These are phyloP conservation scores for Opeltia flavorubescens DNA, from an alignment of 495 filamentous ascomycete species.

Conservation along the genomic window DNA sequence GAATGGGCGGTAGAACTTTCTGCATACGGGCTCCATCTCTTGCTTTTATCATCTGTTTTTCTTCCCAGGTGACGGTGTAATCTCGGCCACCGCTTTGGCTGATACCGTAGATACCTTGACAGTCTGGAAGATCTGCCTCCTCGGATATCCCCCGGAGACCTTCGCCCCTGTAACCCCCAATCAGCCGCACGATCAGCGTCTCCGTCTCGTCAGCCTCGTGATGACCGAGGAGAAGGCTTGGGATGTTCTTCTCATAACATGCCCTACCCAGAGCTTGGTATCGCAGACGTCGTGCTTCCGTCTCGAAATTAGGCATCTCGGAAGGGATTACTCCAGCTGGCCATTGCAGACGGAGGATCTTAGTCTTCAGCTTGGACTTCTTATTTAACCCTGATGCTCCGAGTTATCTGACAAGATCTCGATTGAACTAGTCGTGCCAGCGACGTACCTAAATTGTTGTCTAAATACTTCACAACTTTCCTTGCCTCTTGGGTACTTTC, in stretches of 20 bases:
- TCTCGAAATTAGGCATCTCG: constrained; percentile 55
- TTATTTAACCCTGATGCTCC: background rate
- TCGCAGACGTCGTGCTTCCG: constrained; percentile 56
- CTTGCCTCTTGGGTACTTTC: constrained; percentile 56
- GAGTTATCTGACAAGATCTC: background rate
- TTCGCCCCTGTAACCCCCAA: constrained; percentile 41
- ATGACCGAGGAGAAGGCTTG: constrained; percentile 59
- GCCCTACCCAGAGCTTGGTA: constrained; percentile 55
- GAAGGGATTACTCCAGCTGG: constrained; percentile 21
- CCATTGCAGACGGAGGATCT: constrained; percentile 40
- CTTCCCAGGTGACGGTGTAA: constrained; percentile 1
- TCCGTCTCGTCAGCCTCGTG: constrained; percentile 81
- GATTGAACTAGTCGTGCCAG: background rate
- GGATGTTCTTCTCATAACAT: constrained; percentile 34
- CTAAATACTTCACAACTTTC: constrained; percentile 40
- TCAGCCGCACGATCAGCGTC: constrained; percentile 65
- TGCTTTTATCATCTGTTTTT: too few species aligned
- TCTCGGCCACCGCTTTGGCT: constrained; percentile 45
- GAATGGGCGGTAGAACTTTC: constrained; percentile 8
- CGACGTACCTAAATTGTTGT: constrained; percentile 1
- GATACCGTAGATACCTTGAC: constrained; percentile 55
- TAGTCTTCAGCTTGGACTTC: constrained; percentile 22
- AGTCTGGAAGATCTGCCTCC: constrained; percentile 64
- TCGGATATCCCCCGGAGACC: constrained; percentile 57
- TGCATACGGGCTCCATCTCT: background rate